Base-by-base conservation (phyloP, 225 moss, liverwort and hornwort species). In the Marchantia polymorpha region DNA sequence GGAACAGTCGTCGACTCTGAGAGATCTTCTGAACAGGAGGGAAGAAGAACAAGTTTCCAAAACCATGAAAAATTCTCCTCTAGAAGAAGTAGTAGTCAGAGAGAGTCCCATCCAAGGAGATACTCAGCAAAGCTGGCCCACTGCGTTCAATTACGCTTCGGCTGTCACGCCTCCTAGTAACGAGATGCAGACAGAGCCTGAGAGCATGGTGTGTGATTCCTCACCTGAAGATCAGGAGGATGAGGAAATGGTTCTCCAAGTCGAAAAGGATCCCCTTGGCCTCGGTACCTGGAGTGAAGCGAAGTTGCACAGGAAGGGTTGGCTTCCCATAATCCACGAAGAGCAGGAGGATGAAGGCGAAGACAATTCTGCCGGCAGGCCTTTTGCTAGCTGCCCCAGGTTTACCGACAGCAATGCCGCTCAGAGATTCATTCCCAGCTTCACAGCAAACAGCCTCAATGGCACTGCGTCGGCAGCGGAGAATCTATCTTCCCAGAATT, bases 271-370 rank as follows among this genome's bases (percentile, higher is more conserved):
- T 67, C 84, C 83, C 22, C 82, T 87, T 22, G 87, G 84, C 68
- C 69, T 87, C 9, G 87, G 85, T 48, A 88, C 85, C 64, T 94
- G 92, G 91, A 89, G 85, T 52, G 94, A 91, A 53, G 88, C 90
- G 26, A 85, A 87, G 59, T 81, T 95, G 6, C 92, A 90, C 80
- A 90, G 86, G 59, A 95, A 84, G 82, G 95, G 95, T 8, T 95
- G 93, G 93, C 81, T 95, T 73, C 95, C 95, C 0, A 93, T 92
- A 54, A 95, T 95, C 11, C 30, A 91, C 8, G 95, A 95, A 89
- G 95, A 90, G 82, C 90, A 93, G 73, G 93, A 88, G 85, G 88
- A 83, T 10, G 85, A 85, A 20, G 58, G 75, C 22, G 83, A 88
- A 48, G 78, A 72, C 23, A 64, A 48, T 58, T 49, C 87, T 65